phyloP scores from a whole-genome alignment of 78 protist genomes.

The Guillardia theta region DNA sequence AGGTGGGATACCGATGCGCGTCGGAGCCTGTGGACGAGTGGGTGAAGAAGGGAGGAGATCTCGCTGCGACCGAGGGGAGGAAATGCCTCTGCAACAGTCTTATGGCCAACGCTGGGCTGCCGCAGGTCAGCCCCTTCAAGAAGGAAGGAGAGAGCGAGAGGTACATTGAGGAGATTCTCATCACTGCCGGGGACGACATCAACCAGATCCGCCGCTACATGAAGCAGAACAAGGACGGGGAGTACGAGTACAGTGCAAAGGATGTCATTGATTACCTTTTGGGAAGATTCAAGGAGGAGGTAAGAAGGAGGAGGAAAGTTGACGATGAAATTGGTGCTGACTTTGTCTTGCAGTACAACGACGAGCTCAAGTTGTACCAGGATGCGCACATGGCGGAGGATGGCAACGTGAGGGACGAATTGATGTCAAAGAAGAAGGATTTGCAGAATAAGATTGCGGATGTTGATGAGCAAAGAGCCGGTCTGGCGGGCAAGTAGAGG shows the following conservation, averaged over 20 bases:
- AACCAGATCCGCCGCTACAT: not conserved
- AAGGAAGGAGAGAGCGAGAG: not conserved
- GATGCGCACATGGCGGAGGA: not conserved
- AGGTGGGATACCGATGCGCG: slow-evolving; percentile 34
- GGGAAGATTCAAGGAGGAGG: slow-evolving; percentile 35
- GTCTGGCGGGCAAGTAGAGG: not conserved
- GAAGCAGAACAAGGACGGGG: not conserved
- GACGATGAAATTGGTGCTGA: no score
- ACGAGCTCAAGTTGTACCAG: not conserved
- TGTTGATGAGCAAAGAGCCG: not conserved
- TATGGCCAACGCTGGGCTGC: slow-evolving; percentile 33
- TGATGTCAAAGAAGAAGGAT: not conserved
- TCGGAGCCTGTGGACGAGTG: slow-evolving; percentile 10
- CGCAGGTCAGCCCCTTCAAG: slow-evolving; percentile 27
- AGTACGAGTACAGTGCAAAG: not conserved
- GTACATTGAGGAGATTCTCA: not conserved
- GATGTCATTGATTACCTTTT: not conserved
- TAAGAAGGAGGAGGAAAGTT: no score
- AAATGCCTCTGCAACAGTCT: slow-evolving; percentile 26
- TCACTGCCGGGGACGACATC: slow-evolving; percentile 27
- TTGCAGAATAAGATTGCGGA: not conserved
- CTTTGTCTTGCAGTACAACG: no score
- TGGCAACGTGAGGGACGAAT: not conserved
- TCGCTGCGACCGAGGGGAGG: not conserved
- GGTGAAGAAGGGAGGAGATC: not conserved